Percentiles rank a stretch among this genome's conserved stretches.
phyloP scores from a whole-genome alignment of 176 grass and related monocot genomes.

The Phyllostachys edulis region DNA sequence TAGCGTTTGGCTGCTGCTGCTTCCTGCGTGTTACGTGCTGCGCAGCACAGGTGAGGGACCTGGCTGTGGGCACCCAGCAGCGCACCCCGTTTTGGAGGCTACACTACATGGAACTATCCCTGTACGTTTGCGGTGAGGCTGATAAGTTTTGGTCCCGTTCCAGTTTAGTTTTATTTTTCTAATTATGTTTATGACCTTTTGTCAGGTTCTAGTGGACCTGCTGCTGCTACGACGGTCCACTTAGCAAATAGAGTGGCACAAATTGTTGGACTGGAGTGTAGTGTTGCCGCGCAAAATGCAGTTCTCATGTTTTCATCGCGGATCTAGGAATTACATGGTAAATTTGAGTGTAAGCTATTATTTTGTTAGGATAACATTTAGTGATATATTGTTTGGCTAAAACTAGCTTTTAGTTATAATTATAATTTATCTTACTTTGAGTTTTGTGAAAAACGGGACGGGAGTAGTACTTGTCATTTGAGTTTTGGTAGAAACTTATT shows the following conservation, averaged over 20 bases:
- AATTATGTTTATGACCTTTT: not conserved
- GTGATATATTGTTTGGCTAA: not conserved
- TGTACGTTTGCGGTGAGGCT: not conserved
- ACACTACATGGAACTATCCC: not conserved
- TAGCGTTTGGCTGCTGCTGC: not conserved
- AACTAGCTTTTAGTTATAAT: not conserved
- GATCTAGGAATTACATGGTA: too few relatives aligned
- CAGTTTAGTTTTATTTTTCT: constrained; percentile 2
- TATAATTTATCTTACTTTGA: not conserved
- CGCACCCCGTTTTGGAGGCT: not conserved
- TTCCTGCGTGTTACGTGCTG: not conserved
- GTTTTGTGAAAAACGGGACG: not conserved
- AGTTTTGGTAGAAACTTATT: too few relatives aligned
- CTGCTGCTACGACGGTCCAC: not conserved
- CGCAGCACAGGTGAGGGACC: not conserved
- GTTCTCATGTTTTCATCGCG: not conserved
- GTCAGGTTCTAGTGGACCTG: not conserved
- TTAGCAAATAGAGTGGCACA: not conserved
- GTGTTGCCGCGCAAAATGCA: not conserved
- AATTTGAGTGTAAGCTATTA: not conserved
- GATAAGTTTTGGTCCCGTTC: not conserved
- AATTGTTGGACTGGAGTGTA: too few relatives aligned
- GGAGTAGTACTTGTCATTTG: too few relatives aligned
- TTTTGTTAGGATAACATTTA: not conserved
- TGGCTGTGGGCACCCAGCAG: not conserved